Conservation (phyloP, 768 basidiomycete genomes). For the Saitozyma podzolica region DNA sequence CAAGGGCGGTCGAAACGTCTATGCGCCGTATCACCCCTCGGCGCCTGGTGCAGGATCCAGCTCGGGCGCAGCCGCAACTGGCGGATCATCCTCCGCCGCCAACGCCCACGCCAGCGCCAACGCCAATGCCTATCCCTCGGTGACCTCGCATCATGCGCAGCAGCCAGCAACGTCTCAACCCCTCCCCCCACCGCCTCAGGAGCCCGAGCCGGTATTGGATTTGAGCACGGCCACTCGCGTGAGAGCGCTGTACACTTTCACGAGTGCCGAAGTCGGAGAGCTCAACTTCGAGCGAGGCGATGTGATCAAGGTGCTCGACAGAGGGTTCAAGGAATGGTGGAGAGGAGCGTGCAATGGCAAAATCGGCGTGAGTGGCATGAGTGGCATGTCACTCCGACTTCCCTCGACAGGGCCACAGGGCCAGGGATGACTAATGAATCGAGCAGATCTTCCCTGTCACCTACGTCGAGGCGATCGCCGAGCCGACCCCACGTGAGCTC, state of each 20-base stretch:
- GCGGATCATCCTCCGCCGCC: conserved; percentile 13
- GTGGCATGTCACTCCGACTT: background rate
- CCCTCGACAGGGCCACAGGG: background rate
- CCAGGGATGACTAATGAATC: background rate
- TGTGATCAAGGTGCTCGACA: conserved; percentile 89
- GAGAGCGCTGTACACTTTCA: conserved; percentile 82
- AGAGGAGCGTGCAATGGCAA: conserved; percentile 83
- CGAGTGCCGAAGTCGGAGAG: conserved; percentile 83
- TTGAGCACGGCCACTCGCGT: conserved; percentile 71
- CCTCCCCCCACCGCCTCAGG: conserved; percentile 18
- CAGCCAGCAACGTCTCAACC: conserved; percentile 6
- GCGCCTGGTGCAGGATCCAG: conserved; percentile 17
- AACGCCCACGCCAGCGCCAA: conserved; percentile 14
- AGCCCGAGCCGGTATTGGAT: conserved; percentile 47
- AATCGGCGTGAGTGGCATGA: conserved; percentile 55
- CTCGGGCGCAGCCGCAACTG: conserved; percentile 17
- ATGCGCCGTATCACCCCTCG: conserved; percentile 18
- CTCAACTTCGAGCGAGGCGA: conserved; percentile 89
- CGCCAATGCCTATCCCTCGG: conserved; percentile 50
- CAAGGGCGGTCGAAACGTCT: conserved; percentile 67
- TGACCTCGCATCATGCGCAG: conserved; percentile 12
- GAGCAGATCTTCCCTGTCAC: conserved; percentile 84
- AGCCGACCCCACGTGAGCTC: conserved; percentile 73
- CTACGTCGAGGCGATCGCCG: conserved; percentile 75
- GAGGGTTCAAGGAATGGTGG: conserved; percentile 97